Conservation (phyloP, 805 yeast genomes). For the Ogataea siamensis region DNA sequence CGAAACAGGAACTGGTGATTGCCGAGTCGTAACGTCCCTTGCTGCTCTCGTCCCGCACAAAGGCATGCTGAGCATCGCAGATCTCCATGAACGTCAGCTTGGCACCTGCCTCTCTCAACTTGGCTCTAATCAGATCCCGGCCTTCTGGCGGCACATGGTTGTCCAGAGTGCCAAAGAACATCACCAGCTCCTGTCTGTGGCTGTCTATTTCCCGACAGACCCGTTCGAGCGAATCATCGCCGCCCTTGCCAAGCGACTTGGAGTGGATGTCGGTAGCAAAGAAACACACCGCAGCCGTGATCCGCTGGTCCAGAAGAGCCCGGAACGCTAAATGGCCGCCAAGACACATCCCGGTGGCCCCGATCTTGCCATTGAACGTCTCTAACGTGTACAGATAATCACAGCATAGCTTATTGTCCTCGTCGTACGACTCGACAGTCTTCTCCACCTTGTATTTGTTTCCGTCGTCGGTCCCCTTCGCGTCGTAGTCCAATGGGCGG, state of each 20-base stretch:
- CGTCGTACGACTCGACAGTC: conserved; percentile 71
- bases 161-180: conserved; percentile 77
- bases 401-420: conserved; percentile 62
- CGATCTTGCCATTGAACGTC: conserved; percentile 70
- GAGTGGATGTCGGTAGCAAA: conserved; percentile 80
- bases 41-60: conserved; percentile 72
- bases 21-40: conserved; percentile 86
- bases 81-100: conserved; percentile 71
- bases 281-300: conserved; percentile 68
- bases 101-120: conserved; percentile 56
- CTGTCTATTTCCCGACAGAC: conserved; percentile 49
- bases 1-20: conserved; percentile 62
- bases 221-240: conserved; percentile 65
- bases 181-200: conserved; percentile 49
- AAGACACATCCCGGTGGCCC: conserved; percentile 85
- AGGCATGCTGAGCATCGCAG: conserved; percentile 81
- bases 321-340: conserved; percentile 83
- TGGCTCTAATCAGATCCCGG: conserved; percentile 64
- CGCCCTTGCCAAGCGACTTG: conserved; percentile 62
- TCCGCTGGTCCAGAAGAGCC: conserved; percentile 60
- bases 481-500: conserved; percentile 67
- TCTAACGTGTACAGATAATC: conserved; percentile 56
- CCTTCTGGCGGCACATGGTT: conserved; percentile 80
- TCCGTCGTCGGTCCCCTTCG: conserved; percentile 72
- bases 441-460: conserved; percentile 64